Base-by-base conservation (phyloP, 345 rosid species). In the Salix arbutifolia region DNA sequence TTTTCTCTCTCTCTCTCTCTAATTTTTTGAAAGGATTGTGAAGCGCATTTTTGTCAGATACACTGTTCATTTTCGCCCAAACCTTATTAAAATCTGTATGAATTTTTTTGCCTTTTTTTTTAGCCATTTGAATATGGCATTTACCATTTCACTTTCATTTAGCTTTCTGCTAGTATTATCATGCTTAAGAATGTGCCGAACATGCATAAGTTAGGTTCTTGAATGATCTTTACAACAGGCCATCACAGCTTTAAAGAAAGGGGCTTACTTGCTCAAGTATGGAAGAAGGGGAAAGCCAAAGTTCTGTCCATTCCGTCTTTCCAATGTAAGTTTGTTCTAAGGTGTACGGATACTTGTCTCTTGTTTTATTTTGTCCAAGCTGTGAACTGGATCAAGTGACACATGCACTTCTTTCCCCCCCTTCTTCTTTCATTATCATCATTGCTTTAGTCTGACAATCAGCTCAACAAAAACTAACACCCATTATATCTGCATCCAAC, bases 231-330 rank as follows among this genome's bases (percentile, higher is more conserved):
- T 79, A 30, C 44, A 40, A 80, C 90, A 93, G 98, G 99, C 99
- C 72, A 96, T 96, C 74, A 93, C 94, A 77, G 98, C 99, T 77
- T 78, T 96, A 68, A 96, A 93, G 84, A 96, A 96, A 77, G 99
- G 99, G 67, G 94, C 99, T 69, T 92, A 72, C 89, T 86, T 96
- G 87, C 94, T 96, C 5, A 96, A 96, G 86, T 96, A 96, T 82
- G 98, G 99, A 79, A 90, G 99, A 86, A 89, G 99, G 77, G 99
- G 99, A 69, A 96, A 92, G 80, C 99, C 99, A 74, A 96, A 96
- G 86, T 93, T 91, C 84, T 96, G 99, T 80, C 99, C 98, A 69
- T 93, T 96, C 82, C 96, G 95, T 73, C 99, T 96, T 83, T 92
- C 99, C 44, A 93, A 91, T 87, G 99, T 96, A 86, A 91, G 95